Base-by-base conservation (phyloP, 2,329 filamentous ascomycete species). In the Colletotrichum sp. region DNA sequence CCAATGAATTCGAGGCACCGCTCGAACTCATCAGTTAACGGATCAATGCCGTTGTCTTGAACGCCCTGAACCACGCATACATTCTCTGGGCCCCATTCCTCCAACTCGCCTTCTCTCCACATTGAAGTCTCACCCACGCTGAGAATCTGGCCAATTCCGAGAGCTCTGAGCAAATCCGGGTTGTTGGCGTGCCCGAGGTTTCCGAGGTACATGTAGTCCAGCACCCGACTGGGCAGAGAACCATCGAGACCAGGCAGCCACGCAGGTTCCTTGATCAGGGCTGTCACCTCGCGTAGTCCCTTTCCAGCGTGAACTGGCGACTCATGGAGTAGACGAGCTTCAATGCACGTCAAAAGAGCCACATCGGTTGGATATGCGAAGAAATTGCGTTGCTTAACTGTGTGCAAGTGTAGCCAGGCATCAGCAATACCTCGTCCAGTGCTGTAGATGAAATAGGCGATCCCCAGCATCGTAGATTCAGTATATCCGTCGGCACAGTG, bases 401-500 rank as follows among this genome's bases (percentile, higher is more conserved):
- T 93, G 83, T 99, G 97, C 65, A 99, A 88, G 75, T 92, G 90
- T 12, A 98, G 88, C 96, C 96, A 98, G 10, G 97, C 96, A 71
- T 96, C 92, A 32, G 96, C 94, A 1, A 96, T 91, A 0, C 96
- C 91, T 13, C 92, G 88, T 8, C 95, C 95, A 77, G 97, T 95
- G 70, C 94, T 95, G 84, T 96, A 99, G 89, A 97, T 98, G 82
- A 94, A 95, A 84, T 99, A 99, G 12, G 96, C 95, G 52, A 99
- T 91, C 3, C 92, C 95, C 22, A 99, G 89, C 84, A 99, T 90
- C 3, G 96, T 96, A 2, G 94, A 96, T 84, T 99, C 97, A 0
- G 97, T 99, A 81, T 99, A 99, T 22, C 97, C 97, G 83, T 99
- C 97, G 3, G 94, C 93, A 83, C 97, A 98, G 84, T 98, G 96